Base-by-base conservation (phyloP, 805 yeast genomes). In the Hanseniaspora vineae region DNA sequence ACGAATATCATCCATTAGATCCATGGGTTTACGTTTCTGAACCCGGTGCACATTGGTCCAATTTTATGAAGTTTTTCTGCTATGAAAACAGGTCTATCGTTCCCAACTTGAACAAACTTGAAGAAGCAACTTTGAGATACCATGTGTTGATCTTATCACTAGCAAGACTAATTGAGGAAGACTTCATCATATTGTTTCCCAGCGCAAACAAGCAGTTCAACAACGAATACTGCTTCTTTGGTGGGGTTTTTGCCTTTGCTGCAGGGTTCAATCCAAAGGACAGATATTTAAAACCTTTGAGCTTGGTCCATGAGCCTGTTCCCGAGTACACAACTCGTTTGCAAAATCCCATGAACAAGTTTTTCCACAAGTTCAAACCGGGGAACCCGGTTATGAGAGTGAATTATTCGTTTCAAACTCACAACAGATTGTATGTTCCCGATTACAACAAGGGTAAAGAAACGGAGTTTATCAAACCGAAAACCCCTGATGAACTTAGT, bases 341-440 rank as follows among this genome's bases (percentile, higher is more conserved):
- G 42, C 72, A 75, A 58, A 54, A 69, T 6, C 75, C 84, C 19
- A 84, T 84, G 90, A 77, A 76, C 56, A 73, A 71, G 54, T 84
- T 78, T 58, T 84, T 84, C 59, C 67, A 69, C 29, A 71, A 77
- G 51, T 58, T 83, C 50, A 68, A 71, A 52, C 72, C 76, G 3
- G 67, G 71, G 31, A 75, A 76, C 48, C 70, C 71, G 44, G 81
- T 83, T 57, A 76, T 75, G 50, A 70, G 92, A 49, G 71, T 71
- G 54, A 84, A 84, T 52, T 84, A 88, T 85, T 70, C 81, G 0
- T 62, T 84, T 20, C 92, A 84, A 58, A 69, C 78, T 1, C 84
- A 80, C 55, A 66, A 70, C 44, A 66, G 64, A 40, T 53, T 76
- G n/a, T 70, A 68, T 49, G 73, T 74, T 1, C 71, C 77, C 43